Base-by-base conservation (phyloP, 1,284 basidiomycete species). In the Thecaphora frezii region DNA sequence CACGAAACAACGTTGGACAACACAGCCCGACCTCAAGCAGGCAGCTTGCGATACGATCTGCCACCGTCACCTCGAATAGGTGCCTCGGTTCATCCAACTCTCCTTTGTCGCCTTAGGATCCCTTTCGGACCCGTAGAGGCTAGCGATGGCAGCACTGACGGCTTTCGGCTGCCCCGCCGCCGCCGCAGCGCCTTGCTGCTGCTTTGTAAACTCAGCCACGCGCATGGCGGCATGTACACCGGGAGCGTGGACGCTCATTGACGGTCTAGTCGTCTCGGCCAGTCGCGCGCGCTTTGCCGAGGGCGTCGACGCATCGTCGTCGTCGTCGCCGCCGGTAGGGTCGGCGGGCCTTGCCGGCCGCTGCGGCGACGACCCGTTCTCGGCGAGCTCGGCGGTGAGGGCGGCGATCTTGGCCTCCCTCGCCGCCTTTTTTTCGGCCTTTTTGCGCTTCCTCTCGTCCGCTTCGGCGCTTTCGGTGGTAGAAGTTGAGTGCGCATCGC, bases 341-440 rank as follows among this genome's bases (percentile, higher is more conserved):
- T 33, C n/a, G 5, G 24, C 18, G 33, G 23, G 46, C 12, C 18
- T n/a, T 22, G 9, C 26, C 28, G 21, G 10, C 10, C 19, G 23
- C 24, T 23, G 23, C 40, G n/a, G 10, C 26, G 21, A 14, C 19
- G 26, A 4, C 25, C 16, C 33, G 33, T 60, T 49, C 12, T 50
- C 57, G 28, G 57, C 56, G 9, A 66, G 55, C 25, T 61, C 58
- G 16, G 58, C 57, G 2, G 42, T 52, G 37, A 60, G 51, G 13
- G 33, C 46, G 8, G 58, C 57, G 18, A 60, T 58, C 36, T 42
- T 39, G 2, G 46, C 48, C 24, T 52, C 43, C 33, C 22, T 48
- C 21, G 56, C 54, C 3, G 49, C 46, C 19, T 54, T 57, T 21
- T 49, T 51, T 12, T 65, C 57, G 2, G 61, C 61, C 28, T 65